Evolutionary conservation across 2,329 filamentous ascomycete species (phyloP), one percentile per base, ranked within the genome.

Genomic region (Leptographium wingfieldii): DNA sequence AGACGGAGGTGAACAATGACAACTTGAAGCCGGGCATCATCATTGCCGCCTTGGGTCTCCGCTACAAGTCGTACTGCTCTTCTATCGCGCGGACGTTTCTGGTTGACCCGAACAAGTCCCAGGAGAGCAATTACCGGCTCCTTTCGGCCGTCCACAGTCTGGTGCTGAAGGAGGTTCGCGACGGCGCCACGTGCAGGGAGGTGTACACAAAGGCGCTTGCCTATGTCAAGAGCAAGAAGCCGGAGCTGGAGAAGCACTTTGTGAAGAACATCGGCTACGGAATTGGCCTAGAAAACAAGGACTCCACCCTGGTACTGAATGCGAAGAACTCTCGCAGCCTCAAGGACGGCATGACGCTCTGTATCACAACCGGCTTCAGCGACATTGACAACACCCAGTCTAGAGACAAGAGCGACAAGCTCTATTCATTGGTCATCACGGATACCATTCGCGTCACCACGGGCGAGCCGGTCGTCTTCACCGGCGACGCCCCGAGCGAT

Each of bases 261-360:
- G 76, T 92, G 53, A 96, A 95, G 74, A 95, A 89, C 65, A 86
- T 97, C 46, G 94, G 94, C 56, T 90, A 86, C 67, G 92, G 91
- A 55, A 89, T 99, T 67, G 95, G 94, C 63, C 89, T 97, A 52
- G 95, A 99, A 75, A 88, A 87, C 65, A 85, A 88, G 67, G 94
- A 99, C 70, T 76, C 81, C 3, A 92, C 90, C 5, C 80, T 99
- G 62, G 73, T 94, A 2, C 77, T 99, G 46, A 97, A 90, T 68
- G 87, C 79, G 62, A 99, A 99, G 76, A 97, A 92, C 70, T 79
- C 77, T 33, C 84, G 92, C 57, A 80, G 82, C 5, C 76, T 99
- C 60, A 95, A 92, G 73, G 95, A 97, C 69, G 95, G 95, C 65
- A 99, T 99, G 94, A 99, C 94, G 0, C 80, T 99, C 14, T 88